Evolutionary conservation across 2,329 filamentous ascomycete species (phyloP), one percentile per base, ranked within the genome.

Genomic region (Orbilia quercus): DNA sequence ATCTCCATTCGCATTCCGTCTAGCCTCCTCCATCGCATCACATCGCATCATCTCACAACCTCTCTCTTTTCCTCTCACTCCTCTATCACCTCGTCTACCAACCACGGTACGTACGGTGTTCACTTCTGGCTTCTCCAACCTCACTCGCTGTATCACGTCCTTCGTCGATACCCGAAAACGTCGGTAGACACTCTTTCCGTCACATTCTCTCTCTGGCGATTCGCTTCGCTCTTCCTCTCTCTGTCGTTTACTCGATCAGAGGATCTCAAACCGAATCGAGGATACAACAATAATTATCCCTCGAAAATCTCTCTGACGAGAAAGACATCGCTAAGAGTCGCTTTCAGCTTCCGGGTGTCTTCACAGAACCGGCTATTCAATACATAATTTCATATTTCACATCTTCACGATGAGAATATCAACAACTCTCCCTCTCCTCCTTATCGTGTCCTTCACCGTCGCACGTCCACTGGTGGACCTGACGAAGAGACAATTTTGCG

Each of bases 391-490:
- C n/a, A 59, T 22, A 36, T 42, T 7, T 38, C 47, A 50, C 45
- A 58, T 20, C 34, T 11, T 23, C 54, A 73, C 55, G 36, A 73
- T 73, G 69, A 66, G 60, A 50, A 55, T 73, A 73, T 62, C 69
- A 48, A 57, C 9, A 22, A 44, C 47, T 4, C 48, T 72, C 18
- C 51, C 58, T 11, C 34, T 66, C 28, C 55, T 73, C 40, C 69
- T 73, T 57, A 60, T 60, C 25, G 60, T 54, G 4, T 65, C 69
- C 6, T 6, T 73, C 14, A 53, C 69, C 6, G 16, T 66, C 34
- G 69, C 69, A 34, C 44, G 22, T 73, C 69, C 69, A 62, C 69
- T 73, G 69, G 69, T 66, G 53, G 69, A 73, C 28, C 50, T 73
- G 45, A 42, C 60, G 36, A 73, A 73, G 38, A 36, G 69, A 25